Base-by-base conservation (phyloP, 805 yeast species). In the Starmerella ratchasimensis region DNA sequence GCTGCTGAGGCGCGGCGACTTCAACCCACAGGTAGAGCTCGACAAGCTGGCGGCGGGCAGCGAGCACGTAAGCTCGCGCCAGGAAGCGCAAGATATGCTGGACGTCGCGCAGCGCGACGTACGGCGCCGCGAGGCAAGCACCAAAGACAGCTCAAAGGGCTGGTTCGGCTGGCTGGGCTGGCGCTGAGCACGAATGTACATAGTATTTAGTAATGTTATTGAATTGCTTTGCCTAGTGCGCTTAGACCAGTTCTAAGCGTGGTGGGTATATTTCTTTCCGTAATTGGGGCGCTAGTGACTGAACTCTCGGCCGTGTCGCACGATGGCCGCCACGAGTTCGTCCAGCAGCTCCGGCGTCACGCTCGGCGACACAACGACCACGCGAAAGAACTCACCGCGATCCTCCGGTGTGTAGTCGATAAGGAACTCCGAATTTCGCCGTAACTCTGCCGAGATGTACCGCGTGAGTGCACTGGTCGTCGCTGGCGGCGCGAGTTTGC, bases 1-100 rank as follows among this genome's bases (percentile, higher is more conserved):
- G 28, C 77, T 80, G 43, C 63, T 88, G 41, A 74, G 83, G 1
- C 59, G 65, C 3, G 98, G 98, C 1, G 68, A 88, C 40, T 84
- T 80, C 54, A 77, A 86, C 54, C 74, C 96, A 1, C 62, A 66
- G 33, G 86, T 76, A 43, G 97, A 88, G 59, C 70, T 82, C 69
- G 63, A 64, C 42, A 83, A 81, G 57, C 64, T 84, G 37, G 74
- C 52, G 4, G 48, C 44, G 3, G 46, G 46, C 35, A 41, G 43
- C 18, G 35, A 46, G 33, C 49, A 32, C 24, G 46, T 44, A 19
- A 37, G 41, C 7, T 17, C 41, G 19, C 34, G 33, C 10, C 36
- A 37, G 23, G 44, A 46, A 29, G 43, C 42, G 8, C 37, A 32
- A 28, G 36, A 43, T 1, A 36, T 36, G 46, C 27, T 24, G 11